Base-by-base conservation (phyloP, 2,329 filamentous ascomycete genomes). In the Neopestalotiopsis sp. region DNA sequence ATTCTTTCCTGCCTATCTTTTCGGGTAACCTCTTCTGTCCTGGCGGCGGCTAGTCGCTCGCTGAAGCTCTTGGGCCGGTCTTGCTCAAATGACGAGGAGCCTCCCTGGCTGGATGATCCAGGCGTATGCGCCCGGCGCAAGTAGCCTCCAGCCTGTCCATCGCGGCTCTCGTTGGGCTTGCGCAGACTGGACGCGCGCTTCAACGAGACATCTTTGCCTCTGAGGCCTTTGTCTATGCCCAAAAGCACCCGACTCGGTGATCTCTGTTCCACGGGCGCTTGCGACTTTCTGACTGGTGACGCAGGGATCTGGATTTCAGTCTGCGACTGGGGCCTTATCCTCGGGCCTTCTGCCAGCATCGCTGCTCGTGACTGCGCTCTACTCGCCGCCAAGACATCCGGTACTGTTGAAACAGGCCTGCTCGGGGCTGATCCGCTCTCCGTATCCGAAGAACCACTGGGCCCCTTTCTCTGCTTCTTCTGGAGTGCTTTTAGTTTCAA, bases 221-320 rank as follows among this genome's bases (percentile, higher is more conserved):
- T 92, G 45, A 95, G 83, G 1, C 94, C 94, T 78, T 97, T 97
- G 80, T 97, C 95, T 71, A 98, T 97, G 4, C 96, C 95, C 17
- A 98, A 80, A 20, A 94, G 81, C 14, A 96, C 88, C 70, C 95
- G 87, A 66, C 92, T 92, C 1, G 96, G 95, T 1, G 95, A 98
- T 32, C 86, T 89, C 45, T 90, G 90, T 14, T 88, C 83, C 1
- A 84, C 77, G 1, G 80, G 77, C 14, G 83, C 79, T 78, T 85
- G 81, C 74, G 84, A 73, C 82, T 89, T 79, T 82, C 86, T 91
- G 4, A 95, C 92, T 0, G 94, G 89, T 9, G 90, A 91, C 3
- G 88, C 89, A 1, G 94, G 94, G 14, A 98, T 92, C 78, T 97
- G 89, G 1, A 97, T 81, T 40, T 76, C 77, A 42, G 72, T 70